Conservation (phyloP, 768 basidiomycete genomes). For the Pisolithus tinctorius region DNA sequence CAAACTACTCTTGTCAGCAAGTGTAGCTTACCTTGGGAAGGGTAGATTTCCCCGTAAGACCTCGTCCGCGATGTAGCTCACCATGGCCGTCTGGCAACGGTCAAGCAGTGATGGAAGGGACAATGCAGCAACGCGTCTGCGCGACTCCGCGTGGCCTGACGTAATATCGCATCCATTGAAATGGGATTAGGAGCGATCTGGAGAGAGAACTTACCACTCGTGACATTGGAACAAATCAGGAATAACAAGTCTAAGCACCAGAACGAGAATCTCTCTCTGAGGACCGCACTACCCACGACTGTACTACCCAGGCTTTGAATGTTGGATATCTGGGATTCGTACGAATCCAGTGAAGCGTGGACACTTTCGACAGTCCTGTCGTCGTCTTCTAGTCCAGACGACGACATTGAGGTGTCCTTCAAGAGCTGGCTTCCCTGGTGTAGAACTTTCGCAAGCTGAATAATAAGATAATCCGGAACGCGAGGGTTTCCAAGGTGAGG, state of each 20-base stretch:
- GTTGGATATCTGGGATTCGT: constrained; percentile 32
- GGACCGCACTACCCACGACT: constrained; percentile 45
- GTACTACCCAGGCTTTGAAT: constrained; percentile 52
- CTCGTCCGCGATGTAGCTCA: constrained; percentile 78
- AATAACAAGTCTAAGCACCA: constrained; percentile 91
- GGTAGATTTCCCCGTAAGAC: constrained; percentile 81
- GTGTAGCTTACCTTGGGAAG: constrained; percentile 62
- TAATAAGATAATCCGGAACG: constrained; percentile 66
- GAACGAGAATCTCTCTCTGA: constrained; percentile 82
- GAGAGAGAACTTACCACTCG: constrained; percentile 40
- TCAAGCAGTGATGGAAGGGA: constrained; percentile 66
- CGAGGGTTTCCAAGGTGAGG: constrained; percentile 65
- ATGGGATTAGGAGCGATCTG: background rate
- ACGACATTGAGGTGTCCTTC: constrained; percentile 16
- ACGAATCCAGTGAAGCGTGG: constrained; percentile 8
- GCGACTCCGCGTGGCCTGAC: constrained; percentile 54
- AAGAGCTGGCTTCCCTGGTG: constrained; percentile 67
- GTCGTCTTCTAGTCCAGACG: constrained; percentile 8
- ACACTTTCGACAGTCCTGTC: constrained; percentile 3
- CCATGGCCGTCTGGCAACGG: constrained; percentile 65
- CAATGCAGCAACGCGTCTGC: constrained; percentile 66
- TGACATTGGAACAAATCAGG: constrained; percentile 63
- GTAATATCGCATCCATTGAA: background rate
- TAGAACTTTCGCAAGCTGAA: constrained; percentile 62
- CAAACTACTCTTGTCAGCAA: background rate